Evolutionary conservation across 75 land plant genomes (phyloP), one percentile per base, ranked within the genome.

Genomic region (Pinus taeda): DNA sequence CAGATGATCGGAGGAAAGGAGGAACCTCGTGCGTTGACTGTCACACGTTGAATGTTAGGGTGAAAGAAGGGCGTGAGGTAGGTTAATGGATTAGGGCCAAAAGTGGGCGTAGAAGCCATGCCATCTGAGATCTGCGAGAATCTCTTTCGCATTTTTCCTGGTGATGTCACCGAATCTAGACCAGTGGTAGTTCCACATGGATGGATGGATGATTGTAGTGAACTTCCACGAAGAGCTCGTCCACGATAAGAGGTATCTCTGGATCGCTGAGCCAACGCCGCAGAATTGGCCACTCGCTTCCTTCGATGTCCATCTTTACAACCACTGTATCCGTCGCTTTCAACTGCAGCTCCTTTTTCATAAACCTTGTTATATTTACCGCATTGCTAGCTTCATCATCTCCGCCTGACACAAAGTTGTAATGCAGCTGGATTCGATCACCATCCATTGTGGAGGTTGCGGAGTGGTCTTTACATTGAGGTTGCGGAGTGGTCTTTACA

Each of bases 271-370:
- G n/a, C 85, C 85, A 83, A 6, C 78, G 4, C 45, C 56, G 5
- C 37, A 83, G 74, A 63, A 83, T 83, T 49, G 85, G 85, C 85
- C 85, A 83, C 22, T 83, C 85, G 1, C 69, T 57, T 0, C 81
- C 85, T 53, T 83, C 85, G 4, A 83, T 83, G 74, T 83, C 85
- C 85, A 83, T 83, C 82, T 83, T 83, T 21, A 83, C 85, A 2
- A 83, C 78, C 57, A 83, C 78, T 5, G 78, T 62, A 15, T 83
- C 85, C 0, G 18, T 15, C 2, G 72, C 57, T 30, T 37, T 77
- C 57, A 84, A 22, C 3, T n/a, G 18, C 12, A 84, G 79, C 64
- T 77, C 72, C 76, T 84, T 80, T 57, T 81, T 81, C 5, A 84
- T 65, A 58, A 84, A 84, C 22, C 85, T 59, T 2, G 79, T 81